Base-by-base conservation (phyloP, 1,284 basidiomycete species). In the Rhodotorula sp. region DNA sequence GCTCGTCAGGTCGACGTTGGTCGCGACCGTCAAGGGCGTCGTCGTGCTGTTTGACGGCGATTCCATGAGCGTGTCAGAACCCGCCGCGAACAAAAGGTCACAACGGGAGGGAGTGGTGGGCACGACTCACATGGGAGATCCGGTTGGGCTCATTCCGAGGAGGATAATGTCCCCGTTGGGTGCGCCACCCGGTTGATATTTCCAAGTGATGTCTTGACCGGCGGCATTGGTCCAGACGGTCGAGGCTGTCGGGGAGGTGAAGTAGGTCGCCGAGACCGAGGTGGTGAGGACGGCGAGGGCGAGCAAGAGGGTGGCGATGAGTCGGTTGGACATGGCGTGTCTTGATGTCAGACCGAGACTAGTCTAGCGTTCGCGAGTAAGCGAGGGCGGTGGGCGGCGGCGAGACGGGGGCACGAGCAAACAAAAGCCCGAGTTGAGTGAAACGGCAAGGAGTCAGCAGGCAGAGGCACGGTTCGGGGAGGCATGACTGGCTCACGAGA, bases 181-280 rank as follows among this genome's bases (percentile, higher is more conserved):
- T 5, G 73, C 67, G 6, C 67, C 73, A 22, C 73, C 73, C 1
- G 70, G 49, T 37, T 74, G 73, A 45, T 45, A 70, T 15, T 69
- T 26, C 73, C 73, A 75, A 3, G 73, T 71, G 55, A 75, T 67
- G 37, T 33, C 42, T 54, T 73, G 63, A 1, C 73, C 73, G 0
- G 63, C 48, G 0, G 73, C 67, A 3, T 55, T 5, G 0, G 33
- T 33, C 73, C 73, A 74, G 15, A 62, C 56, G 20, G 70, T 67
- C 7, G 51, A 49, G 6, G 66, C 4, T 24, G 54, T 29, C 2
- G 73, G 73, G n/a, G 64, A 61, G 24, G 71, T 73, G 67, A 75
- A 75, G 65, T 69, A 75, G 64, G 68, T 70, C 10, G 73, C 73
- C 22, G 63, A 53, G 57, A 46, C 63, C 30, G 62, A 48, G 3